Conservation (phyloP, 805 yeast genomes). For the baker's yeast (Saccharomyces cerevisiae) region DNA sequence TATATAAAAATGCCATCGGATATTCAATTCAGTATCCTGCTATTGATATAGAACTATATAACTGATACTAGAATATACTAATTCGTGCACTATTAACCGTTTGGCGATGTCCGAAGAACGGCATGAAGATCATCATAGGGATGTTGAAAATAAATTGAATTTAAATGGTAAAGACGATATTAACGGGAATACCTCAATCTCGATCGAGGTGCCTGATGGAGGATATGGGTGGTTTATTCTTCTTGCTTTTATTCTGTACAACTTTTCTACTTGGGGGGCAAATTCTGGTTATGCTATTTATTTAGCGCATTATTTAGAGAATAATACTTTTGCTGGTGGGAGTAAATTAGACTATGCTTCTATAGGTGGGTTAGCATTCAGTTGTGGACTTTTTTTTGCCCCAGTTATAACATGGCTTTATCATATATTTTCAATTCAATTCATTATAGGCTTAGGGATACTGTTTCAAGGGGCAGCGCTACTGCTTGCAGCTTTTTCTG, state of each 20-base stretch:
- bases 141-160: background rate
- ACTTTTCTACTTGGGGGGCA: conserved; percentile 50
- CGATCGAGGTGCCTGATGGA: conserved; percentile 36
- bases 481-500: conserved; percentile 45
- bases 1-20: background rate
- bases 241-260: conserved; percentile 36
- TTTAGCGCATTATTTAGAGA: conserved; percentile 40
- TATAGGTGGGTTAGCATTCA: conserved; percentile 53
- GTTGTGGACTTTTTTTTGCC: conserved; percentile 41
- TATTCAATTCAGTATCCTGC: background rate
- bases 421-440: conserved; percentile 37
- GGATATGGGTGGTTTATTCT: conserved; percentile 50
- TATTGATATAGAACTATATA: background rate
- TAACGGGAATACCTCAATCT: background rate
- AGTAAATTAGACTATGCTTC: conserved; percentile 43
- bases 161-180: background rate
- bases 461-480: conserved; percentile 40
- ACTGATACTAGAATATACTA: background rate
- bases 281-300: conserved; percentile 49
- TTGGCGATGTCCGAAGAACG: background rate
- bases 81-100: background rate
- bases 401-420: conserved; percentile 42
- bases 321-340: conserved; percentile 39
- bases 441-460: conserved; percentile 38
- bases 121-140: background rate